Evolutionary conservation across 352 stramenopile genomes (phyloP), one percentile per base, ranked within the genome.

Genomic region (Phytophthora citricola): DNA sequence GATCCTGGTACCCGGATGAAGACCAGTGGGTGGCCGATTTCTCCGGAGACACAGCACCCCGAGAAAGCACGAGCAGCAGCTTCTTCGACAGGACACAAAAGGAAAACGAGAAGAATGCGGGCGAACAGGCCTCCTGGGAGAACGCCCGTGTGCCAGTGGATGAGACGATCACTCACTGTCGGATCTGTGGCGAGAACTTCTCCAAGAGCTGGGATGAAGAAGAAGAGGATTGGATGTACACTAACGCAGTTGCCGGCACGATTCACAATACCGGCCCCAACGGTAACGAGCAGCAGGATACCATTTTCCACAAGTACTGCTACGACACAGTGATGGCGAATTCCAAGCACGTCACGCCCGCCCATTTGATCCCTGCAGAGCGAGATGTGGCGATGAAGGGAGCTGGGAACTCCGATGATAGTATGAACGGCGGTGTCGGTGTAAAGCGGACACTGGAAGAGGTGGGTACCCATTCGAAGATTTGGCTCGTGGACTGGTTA

Each of bases 181-280:
- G 81, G 17, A 96, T 96, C 31, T 96, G 88, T 60, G 88, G 88
- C 10, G 88, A 96, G 52, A 83, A 81, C 53, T 94, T 96, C 60
- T 71, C 71, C 0, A 93, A 89, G 61, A 92, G 85, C 63, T 96
- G 85, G 85, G 83, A 94, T 40, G 88, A 96, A 84, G 88, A 96
- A 29, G 88, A 96, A 44, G 88, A 96, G 50, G 88, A 96, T 29
- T 96, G 88, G 88, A 92, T 96, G 87, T 96, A 96, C 69, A 94
- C 83, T 59, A 95, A 95, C 58, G 88, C 88, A 1, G 83, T 95
- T 26, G 68, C 83, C n/a, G 88, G 81, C 8, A 87, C 75, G 48
- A 91, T 95, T 45, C 81, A 92, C 58, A 74, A 91, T 45, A 70
- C 69, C 26, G 63, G 59, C 7, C 56, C 68, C 0, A 62, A 62